Conservation (phyloP, 495 filamentous ascomycete species). For the Hypoxylon cercidicola region DNA sequence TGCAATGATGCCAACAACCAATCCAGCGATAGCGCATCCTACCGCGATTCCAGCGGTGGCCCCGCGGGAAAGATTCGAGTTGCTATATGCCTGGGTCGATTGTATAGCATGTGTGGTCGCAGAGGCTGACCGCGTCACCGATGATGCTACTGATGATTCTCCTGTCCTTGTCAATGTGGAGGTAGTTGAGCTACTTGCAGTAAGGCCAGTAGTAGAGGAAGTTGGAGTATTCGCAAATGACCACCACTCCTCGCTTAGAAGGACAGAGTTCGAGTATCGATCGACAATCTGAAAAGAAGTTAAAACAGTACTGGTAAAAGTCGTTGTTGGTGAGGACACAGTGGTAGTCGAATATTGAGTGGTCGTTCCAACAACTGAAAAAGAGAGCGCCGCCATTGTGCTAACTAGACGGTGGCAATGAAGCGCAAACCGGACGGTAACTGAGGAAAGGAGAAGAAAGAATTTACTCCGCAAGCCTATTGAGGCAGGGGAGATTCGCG, state of each 20-base stretch:
- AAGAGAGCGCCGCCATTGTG: no score
- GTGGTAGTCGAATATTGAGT: no score
- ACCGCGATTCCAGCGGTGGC: constrained; percentile 44
- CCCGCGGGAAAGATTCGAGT: constrained; percentile 16
- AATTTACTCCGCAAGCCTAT: no score
- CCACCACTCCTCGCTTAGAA: constrained; percentile 14
- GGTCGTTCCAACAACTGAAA: no score
- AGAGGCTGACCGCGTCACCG: neutral
- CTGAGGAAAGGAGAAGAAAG: no score
- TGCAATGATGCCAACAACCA: constrained; percentile 36
- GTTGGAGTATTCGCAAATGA: constrained; percentile 4
- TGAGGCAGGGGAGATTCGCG: no score
- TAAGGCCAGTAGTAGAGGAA: constrained; percentile 8
- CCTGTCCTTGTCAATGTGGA: neutral
- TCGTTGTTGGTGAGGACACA: no score
- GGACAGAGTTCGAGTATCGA: constrained; percentile 14
- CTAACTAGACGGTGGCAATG: no score
- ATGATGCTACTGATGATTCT: neutral
- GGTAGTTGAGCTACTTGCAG: constrained; percentile 2
- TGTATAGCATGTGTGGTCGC: constrained; percentile 4
- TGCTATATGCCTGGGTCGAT: neutral
- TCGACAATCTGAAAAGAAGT: constrained; percentile 22
- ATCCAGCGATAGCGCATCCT: constrained; percentile 43
- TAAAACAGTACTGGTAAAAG: neutral
- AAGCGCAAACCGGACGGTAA: no score